Evolutionary conservation across 192 early-diverging fungal species (phyloP), one percentile per base, ranked within the genome.

Genomic region (Gaertneriomyces sp.): DNA sequence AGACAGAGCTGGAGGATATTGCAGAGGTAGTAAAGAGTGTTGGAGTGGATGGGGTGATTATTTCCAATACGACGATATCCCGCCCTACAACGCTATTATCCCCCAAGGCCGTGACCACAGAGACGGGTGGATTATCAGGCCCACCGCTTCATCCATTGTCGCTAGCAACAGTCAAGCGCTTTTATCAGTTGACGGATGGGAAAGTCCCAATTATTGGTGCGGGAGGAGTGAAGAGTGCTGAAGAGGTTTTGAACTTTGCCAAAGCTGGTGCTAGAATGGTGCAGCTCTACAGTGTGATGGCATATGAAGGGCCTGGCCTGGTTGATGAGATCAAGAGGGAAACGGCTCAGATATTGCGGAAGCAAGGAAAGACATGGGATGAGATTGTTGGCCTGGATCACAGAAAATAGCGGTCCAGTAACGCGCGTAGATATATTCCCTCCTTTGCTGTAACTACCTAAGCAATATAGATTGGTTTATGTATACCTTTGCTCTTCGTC

Each of bases 111-210:
- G 45, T 79, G 6, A 76, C 69, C 11, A 57, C 53, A n/a, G 80
- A 93, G 81, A 77, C 66, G 7, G 94, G 94, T 38, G 94, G 94
- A 2, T 79, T 96, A 40, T 92, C 90, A 16, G 94, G 94, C 45
- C 81, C 81, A 19, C 87, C 90, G 9, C 72, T 94, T 51, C 83
- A 81, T 65, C 82, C 84, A 2, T 77, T 91, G 62, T 82, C 91
- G 33, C 76, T 93, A n/a, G 73, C 78, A 33, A 74, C 67, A 40
- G 71, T 85, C 6, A 63, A 70, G 3, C 69, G 81, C 45, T 87
- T 95, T 70, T 92, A 93, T 69, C 66, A 76, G 42, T 78, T 90
- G 61, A 95, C 92, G 4, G 69, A 79, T 40, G 91, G 91, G 14
- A 65, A 66, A 33, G 79, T 94, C 6, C 89, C 90, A 2, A 84